These are phyloP conservation scores for Elsinoe necatrix DNA, from an alignment of 2,329 filamentous ascomycete species.

Conservation along the genomic window DNA sequence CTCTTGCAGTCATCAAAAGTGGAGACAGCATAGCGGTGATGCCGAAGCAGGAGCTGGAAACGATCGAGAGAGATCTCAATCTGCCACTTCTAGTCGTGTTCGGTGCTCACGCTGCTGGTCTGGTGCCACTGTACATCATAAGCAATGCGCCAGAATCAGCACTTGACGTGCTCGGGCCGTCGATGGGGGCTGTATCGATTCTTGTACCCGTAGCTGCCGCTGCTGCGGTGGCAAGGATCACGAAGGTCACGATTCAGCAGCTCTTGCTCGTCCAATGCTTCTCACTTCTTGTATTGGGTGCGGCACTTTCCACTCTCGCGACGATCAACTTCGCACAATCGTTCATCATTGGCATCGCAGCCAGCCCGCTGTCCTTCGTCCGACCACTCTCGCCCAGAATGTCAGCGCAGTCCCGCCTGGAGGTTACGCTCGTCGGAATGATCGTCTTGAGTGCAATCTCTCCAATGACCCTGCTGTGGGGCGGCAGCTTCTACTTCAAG, in stretches of 20 bases:
- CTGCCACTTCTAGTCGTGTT: conserved; percentile 66
- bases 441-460: conserved; percentile 15
- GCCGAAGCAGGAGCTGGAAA: conserved; percentile 32
- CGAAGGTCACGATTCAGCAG: conserved; percentile 55
- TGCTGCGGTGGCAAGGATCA: conserved; percentile 29
- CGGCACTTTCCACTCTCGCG: conserved; percentile 84
- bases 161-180: conserved; percentile 6
- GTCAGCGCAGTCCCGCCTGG: not conserved
- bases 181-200: conserved; percentile 15
- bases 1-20: conserved; percentile 32
- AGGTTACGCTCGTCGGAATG: conserved; percentile 14
- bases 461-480: conserved; percentile 17
- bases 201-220: conserved; percentile 27
- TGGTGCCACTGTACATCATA: conserved; percentile 78
- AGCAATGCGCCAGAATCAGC: conserved; percentile 39
- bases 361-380: conserved; percentile 71
- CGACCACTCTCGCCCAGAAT: conserved; percentile 26
- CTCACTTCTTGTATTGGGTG: conserved; percentile 82
- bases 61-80: conserved; percentile 57
- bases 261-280: conserved; percentile 78
- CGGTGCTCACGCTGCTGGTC: conserved; percentile 64
- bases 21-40: conserved; percentile 32
- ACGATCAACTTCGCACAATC: conserved; percentile 93
- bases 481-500: conserved; percentile 12
- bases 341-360: conserved; percentile 72